Conservation (phyloP, 169 alveolate species). For the Plasmodium relictum region DNA sequence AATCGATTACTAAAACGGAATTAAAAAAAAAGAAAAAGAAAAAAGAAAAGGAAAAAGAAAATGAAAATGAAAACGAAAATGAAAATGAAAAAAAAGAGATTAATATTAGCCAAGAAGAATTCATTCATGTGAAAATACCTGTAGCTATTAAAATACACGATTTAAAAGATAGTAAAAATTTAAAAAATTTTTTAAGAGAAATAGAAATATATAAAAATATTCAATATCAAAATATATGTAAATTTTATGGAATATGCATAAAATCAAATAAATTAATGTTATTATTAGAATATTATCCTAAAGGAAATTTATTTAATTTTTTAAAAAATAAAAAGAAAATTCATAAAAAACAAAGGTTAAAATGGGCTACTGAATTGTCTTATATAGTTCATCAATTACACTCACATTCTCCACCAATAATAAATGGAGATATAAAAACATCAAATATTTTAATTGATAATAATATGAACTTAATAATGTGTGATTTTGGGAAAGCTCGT, state of each 20-base stretch:
- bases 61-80: neutral
- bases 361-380: slow-evolving; percentile 57
- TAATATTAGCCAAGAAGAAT: neutral
- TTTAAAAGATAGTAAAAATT: slow-evolving; percentile 51
- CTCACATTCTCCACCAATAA: slow-evolving; percentile 70
- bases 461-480: slow-evolving; percentile 71
- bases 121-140: slow-evolving; percentile 34
- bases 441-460: slow-evolving; percentile 70
- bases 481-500: slow-evolving; percentile 76
- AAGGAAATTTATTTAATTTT: slow-evolving; percentile 72
- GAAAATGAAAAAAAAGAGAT: neutral
- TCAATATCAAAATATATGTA: slow-evolving; percentile 53
- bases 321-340: slow-evolving; percentile 73
- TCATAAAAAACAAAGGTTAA: slow-evolving; percentile 58
- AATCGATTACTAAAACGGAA: neutral
- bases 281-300: slow-evolving; percentile 59
- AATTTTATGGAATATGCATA: slow-evolving; percentile 72
- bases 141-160: slow-evolving; percentile 76
- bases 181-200: slow-evolving; percentile 76
- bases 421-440: slow-evolving; percentile 76
- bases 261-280: slow-evolving; percentile 52
- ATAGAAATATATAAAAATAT: slow-evolving; percentile 75
- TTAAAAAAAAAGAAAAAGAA: neutral
- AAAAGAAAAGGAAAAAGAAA: slow-evolving; percentile 15
- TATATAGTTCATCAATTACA: slow-evolving; percentile 60